phyloP scores from a whole-genome alignment of 169 alveolate species.

The Cryptosporidium meleagridis region DNA sequence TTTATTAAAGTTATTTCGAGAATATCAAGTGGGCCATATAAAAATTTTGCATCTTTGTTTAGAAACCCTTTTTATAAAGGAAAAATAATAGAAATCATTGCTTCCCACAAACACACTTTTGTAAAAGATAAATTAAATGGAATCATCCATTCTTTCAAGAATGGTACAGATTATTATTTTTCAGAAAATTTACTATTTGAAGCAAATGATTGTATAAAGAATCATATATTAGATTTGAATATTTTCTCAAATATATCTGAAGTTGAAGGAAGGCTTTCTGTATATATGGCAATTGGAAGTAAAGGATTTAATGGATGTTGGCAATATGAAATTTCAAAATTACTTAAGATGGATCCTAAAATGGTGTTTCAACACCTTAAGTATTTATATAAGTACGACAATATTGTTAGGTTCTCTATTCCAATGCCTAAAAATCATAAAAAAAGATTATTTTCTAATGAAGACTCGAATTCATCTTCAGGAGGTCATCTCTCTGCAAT shows the following conservation, averaged over 20 bases:
- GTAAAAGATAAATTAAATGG: neutral
- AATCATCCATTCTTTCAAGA: neutral
- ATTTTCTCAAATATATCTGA: slow-evolving; percentile 53
- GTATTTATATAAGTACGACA: slow-evolving; percentile 41
- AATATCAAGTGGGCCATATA: neutral
- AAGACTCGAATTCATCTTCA: slow-evolving; percentile 17
- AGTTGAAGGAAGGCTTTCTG: slow-evolving; percentile 70
- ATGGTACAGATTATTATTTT: neutral
- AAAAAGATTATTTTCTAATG: slow-evolving; percentile 14
- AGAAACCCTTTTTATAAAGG: neutral
- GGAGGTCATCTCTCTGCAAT: slow-evolving; percentile 73
- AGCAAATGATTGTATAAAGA: slow-evolving; percentile 9
- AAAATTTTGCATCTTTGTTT: neutral
- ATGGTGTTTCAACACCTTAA: slow-evolving; percentile 70
- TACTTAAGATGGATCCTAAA: slow-evolving; percentile 69
- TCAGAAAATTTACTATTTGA: neutral
- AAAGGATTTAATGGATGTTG: slow-evolving; percentile 71
- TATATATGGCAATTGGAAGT: slow-evolving; percentile 59
- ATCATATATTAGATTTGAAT: slow-evolving; percentile 29
- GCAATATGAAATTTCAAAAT: slow-evolving; percentile 68
- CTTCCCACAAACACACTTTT: neutral
- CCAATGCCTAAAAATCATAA: slow-evolving; percentile 69
- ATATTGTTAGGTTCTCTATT: slow-evolving; percentile 63
- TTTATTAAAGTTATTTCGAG: slow-evolving; percentile 3
- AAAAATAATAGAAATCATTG: neutral